phyloP scores from a whole-genome alignment of 2,329 filamentous ascomycete genomes.

The Sporothrix humicola region DNA sequence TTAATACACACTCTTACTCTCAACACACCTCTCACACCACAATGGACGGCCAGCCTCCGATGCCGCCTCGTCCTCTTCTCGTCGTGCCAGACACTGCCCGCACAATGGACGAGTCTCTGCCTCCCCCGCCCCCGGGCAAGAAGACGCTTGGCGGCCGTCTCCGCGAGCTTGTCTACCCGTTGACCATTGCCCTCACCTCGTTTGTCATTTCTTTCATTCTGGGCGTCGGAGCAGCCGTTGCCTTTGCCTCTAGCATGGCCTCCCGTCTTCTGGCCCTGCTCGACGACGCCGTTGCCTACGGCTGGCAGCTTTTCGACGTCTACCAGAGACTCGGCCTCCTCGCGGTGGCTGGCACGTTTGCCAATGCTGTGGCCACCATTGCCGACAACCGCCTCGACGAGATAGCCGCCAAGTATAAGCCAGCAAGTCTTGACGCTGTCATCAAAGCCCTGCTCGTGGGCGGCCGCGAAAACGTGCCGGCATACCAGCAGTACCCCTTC shows the following conservation, averaged over 20 bases:
- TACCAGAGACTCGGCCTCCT: not conserved
- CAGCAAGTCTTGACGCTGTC: not conserved
- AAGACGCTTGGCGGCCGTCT: not conserved
- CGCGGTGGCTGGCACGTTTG: not conserved
- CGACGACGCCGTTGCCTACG: slow-evolving; percentile 5
- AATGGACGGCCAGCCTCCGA: slow-evolving; percentile 5
- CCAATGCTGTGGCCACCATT: slow-evolving; percentile 8
- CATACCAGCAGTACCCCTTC: slow-evolving; percentile 22
- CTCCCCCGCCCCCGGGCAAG: not conserved
- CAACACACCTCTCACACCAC: not conserved
- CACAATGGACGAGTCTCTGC: not conserved
- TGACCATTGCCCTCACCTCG: slow-evolving; percentile 22
- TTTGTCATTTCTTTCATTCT: slow-evolving; percentile 20
- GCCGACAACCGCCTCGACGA: not conserved
- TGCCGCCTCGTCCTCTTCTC: slow-evolving; percentile 18
- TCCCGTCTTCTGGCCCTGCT: not conserved
- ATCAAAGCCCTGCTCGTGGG: not conserved
- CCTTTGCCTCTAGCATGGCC: slow-evolving; percentile 2
- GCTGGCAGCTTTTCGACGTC: slow-evolving; percentile 1
- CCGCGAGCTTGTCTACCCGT: not conserved
- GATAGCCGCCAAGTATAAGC: slow-evolving; percentile 4
- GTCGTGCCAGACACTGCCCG: not conserved
- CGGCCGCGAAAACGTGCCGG: slow-evolving; percentile 8
- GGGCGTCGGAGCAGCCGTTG: slow-evolving; percentile 10
- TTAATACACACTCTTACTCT: not conserved